A percentile compares a stretch with the other conserved stretches of the same genome.
Conservation (phyloP, 306 rosid genomes). For the Ormosia semicastrata region DNA sequence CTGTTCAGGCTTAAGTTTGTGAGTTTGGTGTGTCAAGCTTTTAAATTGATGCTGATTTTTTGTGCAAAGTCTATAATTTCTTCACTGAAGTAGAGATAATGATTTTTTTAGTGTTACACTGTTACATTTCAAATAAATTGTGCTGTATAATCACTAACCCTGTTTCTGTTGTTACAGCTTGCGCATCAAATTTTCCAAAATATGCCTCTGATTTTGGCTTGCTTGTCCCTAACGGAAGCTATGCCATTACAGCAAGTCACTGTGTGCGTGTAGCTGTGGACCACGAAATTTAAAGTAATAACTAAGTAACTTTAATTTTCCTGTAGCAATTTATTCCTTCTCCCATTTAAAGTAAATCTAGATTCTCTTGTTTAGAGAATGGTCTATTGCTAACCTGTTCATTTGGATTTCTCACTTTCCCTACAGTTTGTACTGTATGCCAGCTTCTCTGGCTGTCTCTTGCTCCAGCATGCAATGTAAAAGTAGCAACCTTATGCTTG, state of each 20-base stretch:
- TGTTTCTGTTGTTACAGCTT: constrained; percentile 52
- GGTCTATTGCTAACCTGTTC: neutral
- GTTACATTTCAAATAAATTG: neutral
- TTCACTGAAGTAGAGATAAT: neutral
- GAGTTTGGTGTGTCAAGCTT: neutral
- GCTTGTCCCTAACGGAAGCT: constrained; percentile 95
- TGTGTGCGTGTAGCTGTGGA: constrained; percentile 97
- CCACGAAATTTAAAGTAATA: constrained; percentile 73
- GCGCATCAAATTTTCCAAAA: constrained; percentile 77
- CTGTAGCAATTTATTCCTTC: neutral
- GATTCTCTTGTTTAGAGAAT: neutral
- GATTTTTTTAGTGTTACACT: neutral
- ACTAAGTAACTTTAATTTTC: constrained; percentile 23
- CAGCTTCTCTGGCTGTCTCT: constrained; percentile 88
- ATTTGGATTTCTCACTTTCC: constrained; percentile 18
- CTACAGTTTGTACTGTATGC: constrained; percentile 89
- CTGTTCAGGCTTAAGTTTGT: neutral
- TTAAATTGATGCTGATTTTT: neutral
- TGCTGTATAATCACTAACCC: neutral
- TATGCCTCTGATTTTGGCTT: constrained; percentile 71
- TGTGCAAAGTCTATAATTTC: neutral
- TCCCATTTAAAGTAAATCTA: neutral
- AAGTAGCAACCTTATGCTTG: constrained; percentile 82
- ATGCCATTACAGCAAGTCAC: constrained; percentile 86
- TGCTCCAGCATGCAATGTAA: constrained; percentile 98